Evolutionary conservation across 2,329 filamentous ascomycete species (phyloP).

Genomic region (Colletotrichum sojae): DNA sequence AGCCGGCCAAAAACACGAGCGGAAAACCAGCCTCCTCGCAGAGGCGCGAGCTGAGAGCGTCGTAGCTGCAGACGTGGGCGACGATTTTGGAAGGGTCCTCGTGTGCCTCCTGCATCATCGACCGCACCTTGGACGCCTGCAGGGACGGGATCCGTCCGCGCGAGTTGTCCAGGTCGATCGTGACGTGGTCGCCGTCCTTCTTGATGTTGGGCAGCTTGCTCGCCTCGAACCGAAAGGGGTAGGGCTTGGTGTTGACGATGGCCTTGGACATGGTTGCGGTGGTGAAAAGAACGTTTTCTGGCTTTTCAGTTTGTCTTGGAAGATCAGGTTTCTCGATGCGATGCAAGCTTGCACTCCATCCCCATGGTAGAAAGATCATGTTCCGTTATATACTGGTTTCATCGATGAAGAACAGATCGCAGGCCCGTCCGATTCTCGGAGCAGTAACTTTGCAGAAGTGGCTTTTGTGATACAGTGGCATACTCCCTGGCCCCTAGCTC

Average conservation of each 20-base stretch:
- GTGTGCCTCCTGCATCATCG: conserved; percentile 56
- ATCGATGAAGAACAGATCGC: neutral
- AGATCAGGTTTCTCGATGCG: neutral
- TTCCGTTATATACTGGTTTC: neutral
- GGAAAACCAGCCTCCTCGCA: conserved; percentile 62
- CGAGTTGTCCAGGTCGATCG: conserved; percentile 46
- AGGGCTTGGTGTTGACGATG: conserved; percentile 49
- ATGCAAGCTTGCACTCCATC: neutral
- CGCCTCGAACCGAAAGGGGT: conserved; percentile 50
- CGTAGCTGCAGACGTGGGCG: conserved; percentile 59
- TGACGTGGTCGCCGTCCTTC: conserved; percentile 21
- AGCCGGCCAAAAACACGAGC: conserved; percentile 60
- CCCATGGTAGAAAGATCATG: neutral
- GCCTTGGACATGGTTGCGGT: conserved; percentile 45
- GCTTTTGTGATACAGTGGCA: neutral
- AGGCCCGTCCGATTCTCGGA: conserved; percentile 10
- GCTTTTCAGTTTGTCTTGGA: no score
- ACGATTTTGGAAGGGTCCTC: conserved; percentile 59
- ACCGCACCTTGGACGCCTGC: conserved; percentile 46
- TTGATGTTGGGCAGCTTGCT: conserved; percentile 49
- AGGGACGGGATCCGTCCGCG: conserved; percentile 54
- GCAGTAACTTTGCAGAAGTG: neutral
- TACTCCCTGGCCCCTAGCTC: no score
- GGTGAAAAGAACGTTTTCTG: neutral
- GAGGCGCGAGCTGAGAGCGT: conserved; percentile 59